Conservation (phyloP, 83 land plant species). For the Picea abies region DNA sequence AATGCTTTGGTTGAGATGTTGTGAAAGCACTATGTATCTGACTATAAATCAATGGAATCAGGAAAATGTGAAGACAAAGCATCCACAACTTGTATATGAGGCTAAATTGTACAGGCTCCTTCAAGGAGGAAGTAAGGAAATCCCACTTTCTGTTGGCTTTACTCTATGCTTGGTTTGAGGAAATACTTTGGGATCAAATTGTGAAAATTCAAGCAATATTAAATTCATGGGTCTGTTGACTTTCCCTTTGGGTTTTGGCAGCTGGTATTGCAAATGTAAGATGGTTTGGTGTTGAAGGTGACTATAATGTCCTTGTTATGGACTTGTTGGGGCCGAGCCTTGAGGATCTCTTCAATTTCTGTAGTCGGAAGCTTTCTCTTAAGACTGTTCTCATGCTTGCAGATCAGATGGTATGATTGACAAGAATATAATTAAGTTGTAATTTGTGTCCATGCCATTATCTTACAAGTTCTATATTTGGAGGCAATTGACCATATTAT, state of each 20-base stretch:
- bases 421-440: background rate
- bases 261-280: conserved; percentile 58
- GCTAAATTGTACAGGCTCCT: conserved; percentile 53
- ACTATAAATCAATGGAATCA: conserved; percentile 7
- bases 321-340: conserved; percentile 60
- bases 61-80: conserved; percentile 55
- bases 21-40: too few species aligned
- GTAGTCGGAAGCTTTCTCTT: conserved; percentile 45
- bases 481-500: background rate
- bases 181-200: background rate
- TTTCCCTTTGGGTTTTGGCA: conserved; percentile 15
- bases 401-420: conserved; percentile 46
- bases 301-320: conserved; percentile 56
- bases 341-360: conserved; percentile 55
- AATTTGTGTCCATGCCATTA: background rate
- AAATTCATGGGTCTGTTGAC: background rate
- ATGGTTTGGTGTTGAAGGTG: conserved; percentile 61
- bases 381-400: conserved; percentile 57
- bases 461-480: background rate
- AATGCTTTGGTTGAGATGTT: too few species aligned
- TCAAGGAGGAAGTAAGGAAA: conserved; percentile 67
- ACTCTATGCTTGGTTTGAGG: background rate
- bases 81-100: conserved; percentile 64
- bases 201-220: background rate
- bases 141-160: background rate